A percentile compares a stretch with the other conserved stretches of the same genome.
phyloP scores from a whole-genome alignment of 805 yeast species.

The Wickerhamomyces bovis region DNA sequence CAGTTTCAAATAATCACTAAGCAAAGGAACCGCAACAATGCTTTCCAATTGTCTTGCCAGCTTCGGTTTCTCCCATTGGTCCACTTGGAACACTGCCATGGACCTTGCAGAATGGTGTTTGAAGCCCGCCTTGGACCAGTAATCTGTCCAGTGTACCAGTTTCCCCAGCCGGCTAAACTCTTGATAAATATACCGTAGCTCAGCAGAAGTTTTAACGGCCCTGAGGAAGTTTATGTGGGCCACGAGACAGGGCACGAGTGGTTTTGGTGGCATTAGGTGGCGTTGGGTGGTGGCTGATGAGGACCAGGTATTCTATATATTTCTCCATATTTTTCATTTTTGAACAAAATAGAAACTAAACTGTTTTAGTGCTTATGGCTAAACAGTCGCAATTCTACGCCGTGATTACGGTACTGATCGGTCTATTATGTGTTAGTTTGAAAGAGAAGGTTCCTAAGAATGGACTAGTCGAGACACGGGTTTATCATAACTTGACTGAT shows the following conservation, averaged over 20 bases:
- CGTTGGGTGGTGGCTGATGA: neutral
- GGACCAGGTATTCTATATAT: neutral
- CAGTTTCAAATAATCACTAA: constrained; percentile 1
- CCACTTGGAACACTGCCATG: constrained; percentile 8
- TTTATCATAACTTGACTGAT: neutral
- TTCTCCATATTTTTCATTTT: neutral
- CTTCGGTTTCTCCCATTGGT: neutral
- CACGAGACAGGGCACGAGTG: constrained; percentile 2
- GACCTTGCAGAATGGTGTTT: constrained; percentile 10
- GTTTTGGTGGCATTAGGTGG: neutral
- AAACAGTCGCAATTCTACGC: neutral
- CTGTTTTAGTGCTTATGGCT: neutral
- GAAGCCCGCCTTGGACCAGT: constrained; percentile 9
- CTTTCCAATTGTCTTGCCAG: neutral
- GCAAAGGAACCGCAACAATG: constrained; percentile 7
- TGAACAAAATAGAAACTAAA: too few relatives aligned
- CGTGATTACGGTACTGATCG: neutral
- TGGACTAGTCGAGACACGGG: neutral
- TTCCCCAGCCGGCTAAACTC: constrained; percentile 6
- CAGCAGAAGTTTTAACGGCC: neutral
- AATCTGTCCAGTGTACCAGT: constrained; percentile 11
- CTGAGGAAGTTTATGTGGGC: constrained; percentile 10
- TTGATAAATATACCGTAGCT: constrained; percentile 6
- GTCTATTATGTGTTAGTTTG: neutral
- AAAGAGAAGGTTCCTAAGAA: neutral